phyloP scores from a whole-genome alignment of 768 basidiomycete species.

The Amanita rubescens region DNA sequence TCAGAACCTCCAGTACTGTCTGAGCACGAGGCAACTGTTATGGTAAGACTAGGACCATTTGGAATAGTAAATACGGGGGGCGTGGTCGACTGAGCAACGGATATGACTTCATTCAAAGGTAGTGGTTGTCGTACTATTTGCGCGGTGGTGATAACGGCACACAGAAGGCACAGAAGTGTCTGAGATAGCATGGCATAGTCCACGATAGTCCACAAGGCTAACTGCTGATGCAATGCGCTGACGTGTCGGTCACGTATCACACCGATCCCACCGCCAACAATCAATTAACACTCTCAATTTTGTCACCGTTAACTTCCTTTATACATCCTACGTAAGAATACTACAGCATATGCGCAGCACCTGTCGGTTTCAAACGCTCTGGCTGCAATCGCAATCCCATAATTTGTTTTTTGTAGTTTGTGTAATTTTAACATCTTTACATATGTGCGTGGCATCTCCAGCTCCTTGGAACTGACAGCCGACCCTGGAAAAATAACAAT shows the following conservation, averaged over 20 bases:
- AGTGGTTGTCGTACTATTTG: slow-evolving; percentile 24
- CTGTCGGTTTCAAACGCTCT: background rate
- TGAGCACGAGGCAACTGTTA: slow-evolving; percentile 46
- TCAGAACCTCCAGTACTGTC: slow-evolving; percentile 16
- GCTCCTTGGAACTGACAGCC: too few species aligned
- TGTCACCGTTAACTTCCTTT: too few species aligned
- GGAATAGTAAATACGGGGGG: slow-evolving; percentile 36
- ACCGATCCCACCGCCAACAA: background rate
- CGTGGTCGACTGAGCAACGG: slow-evolving; percentile 22
- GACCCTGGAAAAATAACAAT: background rate
- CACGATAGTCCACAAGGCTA: background rate
- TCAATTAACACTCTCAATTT: too few species aligned
- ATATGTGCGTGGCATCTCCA: background rate
- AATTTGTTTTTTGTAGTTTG: too few species aligned
- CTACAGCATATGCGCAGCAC: background rate
- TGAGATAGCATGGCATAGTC: slow-evolving; percentile 25
- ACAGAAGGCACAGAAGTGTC: slow-evolving; percentile 27
- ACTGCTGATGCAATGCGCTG: background rate
- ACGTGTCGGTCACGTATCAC: background rate
- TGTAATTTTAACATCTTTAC: too few species aligned
- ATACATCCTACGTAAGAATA: too few species aligned
- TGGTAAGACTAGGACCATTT: slow-evolving; percentile 26
- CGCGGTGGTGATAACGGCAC: slow-evolving; percentile 22
- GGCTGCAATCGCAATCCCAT: too few species aligned
- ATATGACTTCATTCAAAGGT: slow-evolving; percentile 26